A percentile compares a stretch with the other conserved stretches of the same genome.
phyloP scores from a whole-genome alignment of 306 rosid genomes.

The Myrica gale region DNA sequence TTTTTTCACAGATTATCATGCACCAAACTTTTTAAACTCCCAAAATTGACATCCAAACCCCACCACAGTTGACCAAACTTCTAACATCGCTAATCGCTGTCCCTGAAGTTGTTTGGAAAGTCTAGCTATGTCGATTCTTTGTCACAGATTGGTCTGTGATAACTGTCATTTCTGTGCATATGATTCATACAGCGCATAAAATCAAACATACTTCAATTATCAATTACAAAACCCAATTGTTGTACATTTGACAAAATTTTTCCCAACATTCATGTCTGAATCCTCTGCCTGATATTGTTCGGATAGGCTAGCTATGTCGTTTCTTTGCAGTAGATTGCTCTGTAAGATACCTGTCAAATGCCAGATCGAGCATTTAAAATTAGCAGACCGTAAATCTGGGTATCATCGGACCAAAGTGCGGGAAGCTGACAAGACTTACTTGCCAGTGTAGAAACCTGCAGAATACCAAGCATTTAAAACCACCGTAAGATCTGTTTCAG shows the following conservation, averaged over 20 bases:
- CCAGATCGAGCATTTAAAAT: neutral
- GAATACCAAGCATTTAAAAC: conserved; percentile 91
- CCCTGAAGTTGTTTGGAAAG: too few species aligned
- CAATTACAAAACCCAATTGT: neutral
- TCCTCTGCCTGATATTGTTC: neutral
- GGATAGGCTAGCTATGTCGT: conserved; percentile 24
- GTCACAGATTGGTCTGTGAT: too few species aligned
- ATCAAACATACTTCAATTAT: neutral
- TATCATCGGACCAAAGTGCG: neutral
- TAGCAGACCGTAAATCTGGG: neutral
- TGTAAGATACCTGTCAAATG: conserved; percentile 34
- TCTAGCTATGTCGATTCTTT: too few species aligned
- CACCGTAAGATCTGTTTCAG: conserved; percentile 54
- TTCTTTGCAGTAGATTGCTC: conserved; percentile 33
- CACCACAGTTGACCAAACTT: too few species aligned
- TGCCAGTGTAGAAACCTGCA: conserved; percentile 86
- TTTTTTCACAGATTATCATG: too few species aligned
- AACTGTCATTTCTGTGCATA: too few species aligned
- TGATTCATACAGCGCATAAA: neutral
- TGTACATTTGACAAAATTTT: neutral
- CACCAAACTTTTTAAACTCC: too few species aligned
- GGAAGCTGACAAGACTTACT: conserved; percentile 41
- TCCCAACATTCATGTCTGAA: neutral
- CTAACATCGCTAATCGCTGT: too few species aligned
- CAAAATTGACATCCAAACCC: too few species aligned